These are phyloP conservation scores for Globisporangium carolinianum DNA, from an alignment of 352 stramenopile species.

Conservation along the genomic window DNA sequence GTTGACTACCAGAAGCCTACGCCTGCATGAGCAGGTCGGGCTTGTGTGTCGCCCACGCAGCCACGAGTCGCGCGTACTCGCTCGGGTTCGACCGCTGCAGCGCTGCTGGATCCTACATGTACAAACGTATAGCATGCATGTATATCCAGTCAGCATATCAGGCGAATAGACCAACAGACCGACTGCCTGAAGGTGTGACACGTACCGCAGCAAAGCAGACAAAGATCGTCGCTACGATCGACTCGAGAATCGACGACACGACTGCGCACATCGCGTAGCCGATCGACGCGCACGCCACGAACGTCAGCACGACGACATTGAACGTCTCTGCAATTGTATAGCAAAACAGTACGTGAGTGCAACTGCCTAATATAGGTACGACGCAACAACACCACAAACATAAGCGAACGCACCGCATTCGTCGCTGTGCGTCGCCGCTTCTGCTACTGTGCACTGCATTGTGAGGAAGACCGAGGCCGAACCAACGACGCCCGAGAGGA, in stretches of 20 bases:
- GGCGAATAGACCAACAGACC: not conserved
- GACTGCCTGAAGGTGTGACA: not conserved
- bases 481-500: slow-evolving; percentile 63
- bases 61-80: slow-evolving; percentile 62
- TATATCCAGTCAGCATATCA: not conserved
- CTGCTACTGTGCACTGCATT: slow-evolving; percentile 53
- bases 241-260: slow-evolving; percentile 79
- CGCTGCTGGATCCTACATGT: slow-evolving; percentile 48
- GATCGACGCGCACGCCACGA: slow-evolving; percentile 61
- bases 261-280: slow-evolving; percentile 84
- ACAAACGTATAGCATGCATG: not conserved
- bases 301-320: slow-evolving; percentile 74
- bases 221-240: slow-evolving; percentile 81
- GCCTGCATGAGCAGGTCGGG: slow-evolving; percentile 41
- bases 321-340: slow-evolving; percentile 55
- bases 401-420: slow-evolving; percentile 53
- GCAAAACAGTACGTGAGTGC: slow-evolving; percentile 1
- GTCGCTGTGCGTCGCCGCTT: slow-evolving; percentile 23
- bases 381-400: not conserved
- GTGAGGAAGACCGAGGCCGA: slow-evolving; percentile 66
- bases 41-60: slow-evolving; percentile 63
- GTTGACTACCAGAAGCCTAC: not conserved
- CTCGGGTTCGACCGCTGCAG: slow-evolving; percentile 65
- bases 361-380: not conserved
- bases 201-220: slow-evolving; percentile 83